phyloP scores from a whole-genome alignment of 768 basidiomycete genomes.

The Mycena latifolia region DNA sequence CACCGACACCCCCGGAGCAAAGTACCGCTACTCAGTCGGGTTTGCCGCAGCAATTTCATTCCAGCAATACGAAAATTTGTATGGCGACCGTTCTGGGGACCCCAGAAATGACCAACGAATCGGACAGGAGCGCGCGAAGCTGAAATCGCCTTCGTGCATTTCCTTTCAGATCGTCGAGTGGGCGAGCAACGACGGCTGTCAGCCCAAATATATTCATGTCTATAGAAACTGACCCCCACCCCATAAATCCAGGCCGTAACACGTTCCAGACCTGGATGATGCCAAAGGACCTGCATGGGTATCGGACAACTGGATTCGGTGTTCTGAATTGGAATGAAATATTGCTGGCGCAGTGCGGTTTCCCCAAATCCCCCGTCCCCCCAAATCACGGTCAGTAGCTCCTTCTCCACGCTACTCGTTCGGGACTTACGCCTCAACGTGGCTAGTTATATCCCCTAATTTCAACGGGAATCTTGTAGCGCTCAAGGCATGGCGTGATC shows the following conservation, averaged over 20 bases:
- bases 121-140: conserved; percentile 33
- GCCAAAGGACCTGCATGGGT: conserved; percentile 34
- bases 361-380: conserved; percentile 21
- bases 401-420: background rate
- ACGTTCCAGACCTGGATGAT: conserved; percentile 36
- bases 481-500: conserved; percentile 29
- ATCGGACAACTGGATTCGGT: conserved; percentile 31
- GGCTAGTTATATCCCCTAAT: conserved; percentile 19
- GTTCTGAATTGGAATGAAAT: conserved; percentile 32
- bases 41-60: conserved; percentile 25
- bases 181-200: conserved; percentile 26
- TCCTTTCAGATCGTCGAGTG: conserved; percentile 36
- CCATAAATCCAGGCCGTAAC: conserved; percentile 29
- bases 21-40: conserved; percentile 26
- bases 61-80: conserved; percentile 26
- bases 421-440: background rate
- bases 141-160: conserved; percentile 28
- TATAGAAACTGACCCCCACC: background rate
- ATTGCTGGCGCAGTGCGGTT: conserved; percentile 22
- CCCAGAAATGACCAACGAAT: conserved; percentile 32
- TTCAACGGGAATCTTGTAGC: conserved; percentile 21
- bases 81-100: conserved; percentile 20
- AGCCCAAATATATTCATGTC: background rate
- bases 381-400: conserved; percentile 21
- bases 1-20: conserved; percentile 32